Percentiles rank a stretch among this genome's conserved stretches.
Conservation (phyloP, 1,284 basidiomycete species). For the Sporisorium scitamineum region DNA sequence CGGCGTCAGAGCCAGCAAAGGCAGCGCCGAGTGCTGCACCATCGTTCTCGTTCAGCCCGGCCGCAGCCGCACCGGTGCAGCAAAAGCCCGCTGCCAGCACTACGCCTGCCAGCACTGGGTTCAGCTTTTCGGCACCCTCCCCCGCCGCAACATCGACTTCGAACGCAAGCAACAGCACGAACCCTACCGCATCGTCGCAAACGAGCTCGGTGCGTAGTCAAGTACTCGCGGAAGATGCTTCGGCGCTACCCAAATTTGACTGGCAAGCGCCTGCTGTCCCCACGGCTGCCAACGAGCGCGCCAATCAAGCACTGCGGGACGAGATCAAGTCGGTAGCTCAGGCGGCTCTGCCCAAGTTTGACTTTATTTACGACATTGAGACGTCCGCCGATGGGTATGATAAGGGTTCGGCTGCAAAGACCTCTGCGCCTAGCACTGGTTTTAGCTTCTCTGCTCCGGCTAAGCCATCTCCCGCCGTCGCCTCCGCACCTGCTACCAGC, state of each 20-base stretch:
- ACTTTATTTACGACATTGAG: constrained; percentile 40
- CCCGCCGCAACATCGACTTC: background rate
- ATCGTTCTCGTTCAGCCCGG: constrained; percentile 33
- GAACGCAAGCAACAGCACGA: background rate
- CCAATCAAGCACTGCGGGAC: constrained; percentile 28
- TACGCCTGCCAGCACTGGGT: constrained; percentile 11
- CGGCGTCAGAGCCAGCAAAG: background rate
- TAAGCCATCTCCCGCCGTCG: background rate
- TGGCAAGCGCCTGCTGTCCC: constrained; percentile 17
- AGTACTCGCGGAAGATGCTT: constrained; percentile 24
- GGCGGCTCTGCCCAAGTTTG: constrained; percentile 38
- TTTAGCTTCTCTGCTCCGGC: constrained; percentile 26
- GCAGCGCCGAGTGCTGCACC: constrained; percentile 12
- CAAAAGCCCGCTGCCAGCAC: constrained; percentile 10
- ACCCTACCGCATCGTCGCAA: background rate
- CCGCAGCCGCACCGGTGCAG: constrained; percentile 13
- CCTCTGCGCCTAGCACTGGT: constrained; percentile 5
- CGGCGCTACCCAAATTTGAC: constrained; percentile 31
- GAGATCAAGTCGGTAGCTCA: constrained; percentile 40
- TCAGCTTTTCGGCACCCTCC: constrained; percentile 30
- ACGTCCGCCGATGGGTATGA: constrained; percentile 1
- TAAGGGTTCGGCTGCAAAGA: background rate
- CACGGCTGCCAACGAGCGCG: background rate
- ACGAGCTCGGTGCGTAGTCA: constrained; percentile 18
- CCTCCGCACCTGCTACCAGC: background rate